Evolutionary conservation across 1,284 basidiomycete species (phyloP).

Genomic region (Cerrena zonata): DNA sequence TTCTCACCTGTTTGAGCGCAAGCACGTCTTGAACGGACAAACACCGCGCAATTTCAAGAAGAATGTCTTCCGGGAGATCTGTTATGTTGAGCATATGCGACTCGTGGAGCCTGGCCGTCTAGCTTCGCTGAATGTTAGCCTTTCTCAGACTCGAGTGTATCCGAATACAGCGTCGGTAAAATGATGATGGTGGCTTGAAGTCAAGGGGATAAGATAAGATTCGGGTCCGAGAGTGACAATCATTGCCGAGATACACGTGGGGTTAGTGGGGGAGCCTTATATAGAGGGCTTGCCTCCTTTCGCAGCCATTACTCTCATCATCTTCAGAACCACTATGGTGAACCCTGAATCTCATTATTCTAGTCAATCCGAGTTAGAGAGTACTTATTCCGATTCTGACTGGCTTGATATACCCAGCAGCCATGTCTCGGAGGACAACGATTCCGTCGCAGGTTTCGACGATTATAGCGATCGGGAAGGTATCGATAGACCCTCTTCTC

Average conservation of each 20-base stretch:
- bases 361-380: conserved; percentile 54
- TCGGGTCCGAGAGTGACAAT: background rate
- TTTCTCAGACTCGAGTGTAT: no score
- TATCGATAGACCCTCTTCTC: conserved; percentile 48
- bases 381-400: conserved; percentile 62
- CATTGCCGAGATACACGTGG: conserved; percentile 5
- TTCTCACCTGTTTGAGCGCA: conserved; percentile 42
- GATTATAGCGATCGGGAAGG: conserved; percentile 54
- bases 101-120: background rate
- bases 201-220: conserved; percentile 18
- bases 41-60: conserved; percentile 29
- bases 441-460: conserved; percentile 49
- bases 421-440: conserved; percentile 60
- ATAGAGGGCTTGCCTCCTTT: conserved; percentile 18
- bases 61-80: conserved; percentile 35
- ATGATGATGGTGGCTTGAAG: conserved; percentile 1
- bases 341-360: conserved; percentile 20
- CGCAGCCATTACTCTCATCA: conserved; percentile 25
- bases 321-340: conserved; percentile 31
- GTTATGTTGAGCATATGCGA: conserved; percentile 8
- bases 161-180: background rate
- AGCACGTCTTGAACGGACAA: conserved; percentile 39
- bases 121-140: no score
- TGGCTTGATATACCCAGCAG: conserved; percentile 71
- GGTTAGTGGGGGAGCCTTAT: conserved; percentile 11